These are phyloP conservation scores for Pythium volutum DNA, from an alignment of 352 stramenopile species.

Conservation along the genomic window DNA sequence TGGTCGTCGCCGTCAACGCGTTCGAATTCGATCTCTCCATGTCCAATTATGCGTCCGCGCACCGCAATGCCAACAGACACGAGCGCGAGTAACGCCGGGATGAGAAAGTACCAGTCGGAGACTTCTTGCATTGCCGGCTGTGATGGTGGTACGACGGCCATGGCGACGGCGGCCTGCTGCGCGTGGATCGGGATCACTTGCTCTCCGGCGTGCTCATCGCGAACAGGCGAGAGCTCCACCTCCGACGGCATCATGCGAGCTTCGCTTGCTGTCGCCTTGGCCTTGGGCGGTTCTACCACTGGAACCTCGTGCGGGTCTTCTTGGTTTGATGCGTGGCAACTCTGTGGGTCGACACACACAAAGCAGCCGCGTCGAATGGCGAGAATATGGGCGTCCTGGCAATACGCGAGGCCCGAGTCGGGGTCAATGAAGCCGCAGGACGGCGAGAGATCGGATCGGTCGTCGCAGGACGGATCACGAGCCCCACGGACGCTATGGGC, in stretches of 20 bases:
- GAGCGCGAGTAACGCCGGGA: slow-evolving; percentile 38
- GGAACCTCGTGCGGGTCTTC: neutral
- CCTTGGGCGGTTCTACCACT: neutral
- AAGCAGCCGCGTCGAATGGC: slow-evolving; percentile 51
- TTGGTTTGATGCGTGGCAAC: slow-evolving; percentile 20
- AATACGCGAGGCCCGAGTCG: slow-evolving; percentile 21
- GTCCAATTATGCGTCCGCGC: slow-evolving; percentile 18
- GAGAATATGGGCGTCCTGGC: slow-evolving; percentile 28
- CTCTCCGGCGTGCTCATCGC: slow-evolving; percentile 1
- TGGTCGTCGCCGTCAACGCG: slow-evolving; percentile 32
- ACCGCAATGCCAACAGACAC: slow-evolving; percentile 40
- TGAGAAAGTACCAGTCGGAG: slow-evolving; percentile 47
- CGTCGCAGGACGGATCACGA: slow-evolving; percentile 37
- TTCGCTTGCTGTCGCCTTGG: neutral
- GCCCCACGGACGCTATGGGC: neutral
- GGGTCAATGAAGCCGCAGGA: slow-evolving; percentile 11
- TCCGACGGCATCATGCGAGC: neutral
- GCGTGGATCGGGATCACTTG: slow-evolving; percentile 1
- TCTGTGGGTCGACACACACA: slow-evolving; percentile 36
- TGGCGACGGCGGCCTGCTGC: neutral
- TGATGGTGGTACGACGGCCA: neutral
- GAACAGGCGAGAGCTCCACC: neutral
- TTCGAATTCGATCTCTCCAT: slow-evolving; percentile 30
- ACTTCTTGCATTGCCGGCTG: slow-evolving; percentile 18
- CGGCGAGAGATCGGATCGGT: slow-evolving; percentile 16